Base-by-base conservation (phyloP, 768 basidiomycete species). In the Fistulinella prunicolor region DNA sequence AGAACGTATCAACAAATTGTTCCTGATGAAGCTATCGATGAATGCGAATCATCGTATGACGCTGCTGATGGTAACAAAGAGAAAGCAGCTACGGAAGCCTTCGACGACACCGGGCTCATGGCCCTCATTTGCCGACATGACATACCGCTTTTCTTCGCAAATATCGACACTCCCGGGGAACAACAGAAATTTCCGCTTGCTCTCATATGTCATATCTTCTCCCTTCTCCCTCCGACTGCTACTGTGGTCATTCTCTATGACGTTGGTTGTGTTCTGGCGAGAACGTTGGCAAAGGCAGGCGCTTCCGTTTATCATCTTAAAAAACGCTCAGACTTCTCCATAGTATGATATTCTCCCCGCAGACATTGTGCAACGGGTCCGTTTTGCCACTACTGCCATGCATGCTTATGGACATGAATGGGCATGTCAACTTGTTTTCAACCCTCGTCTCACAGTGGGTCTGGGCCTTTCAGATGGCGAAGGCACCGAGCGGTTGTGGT, bases 341-440 rank as follows among this genome's bases (percentile, higher is more conserved):
- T 42, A 44, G 42, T 44, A 44, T 44, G n/a, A 23, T 17, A 34
- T 44, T 10, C 42, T 44, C 6, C 1, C n/a, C 9, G 14, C 22
- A 9, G 16, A 3, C 2, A 23, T 44, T 16, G 10, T 22, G 38
- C 60, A 63, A 3, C 56, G 67, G 0, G 7, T 74, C 5, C 13
- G 35, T 0, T 71, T 70, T 36, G 63, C 61, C 0, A 70, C 68
- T 0, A 66, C 64, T 7, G 70, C 66, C 0, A 68, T 74, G 65
- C 73, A 76, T 50, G 69, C 69, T 0, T 72, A 70, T 43, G 66
- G 64, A 13, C 72, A 73, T 43, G 60, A 70, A 38, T 73, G 68
- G 70, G 51, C 64, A 59, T 49, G 52, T 24, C 52, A 54, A 26
- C 42, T 54, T 1, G 16, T 43, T 3, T 54, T 38, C 35, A 51